These are phyloP conservation scores for Gastrodia elata DNA, from an alignment of 106 monocot genomes.

Conservation along the genomic window DNA sequence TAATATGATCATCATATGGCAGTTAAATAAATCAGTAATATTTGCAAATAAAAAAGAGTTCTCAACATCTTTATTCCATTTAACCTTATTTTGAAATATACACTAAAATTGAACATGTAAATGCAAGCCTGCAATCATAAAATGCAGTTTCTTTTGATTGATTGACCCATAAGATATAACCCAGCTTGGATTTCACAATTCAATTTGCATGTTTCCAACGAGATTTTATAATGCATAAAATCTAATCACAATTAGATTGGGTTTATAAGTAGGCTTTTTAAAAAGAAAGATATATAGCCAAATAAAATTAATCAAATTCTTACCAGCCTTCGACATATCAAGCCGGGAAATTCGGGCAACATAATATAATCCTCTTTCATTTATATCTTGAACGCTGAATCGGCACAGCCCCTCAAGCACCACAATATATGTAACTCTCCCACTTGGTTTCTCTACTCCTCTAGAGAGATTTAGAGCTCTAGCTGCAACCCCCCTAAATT, in stretches of 20 bases:
- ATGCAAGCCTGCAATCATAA: neutral
- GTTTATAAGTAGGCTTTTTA: neutral
- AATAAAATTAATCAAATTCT: conserved; percentile 4
- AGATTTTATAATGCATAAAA: neutral
- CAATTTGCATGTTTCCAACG: too few relatives aligned
- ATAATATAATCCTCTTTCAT: conserved; percentile 70
- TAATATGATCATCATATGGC: neutral
- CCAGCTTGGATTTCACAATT: too few relatives aligned
- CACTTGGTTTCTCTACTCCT: conserved; percentile 98
- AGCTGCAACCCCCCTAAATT: conserved; percentile 86
- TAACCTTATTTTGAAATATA: neutral
- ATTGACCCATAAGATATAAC: too few relatives aligned
- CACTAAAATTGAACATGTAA: neutral
- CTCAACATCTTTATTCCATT: neutral
- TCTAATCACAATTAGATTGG: neutral
- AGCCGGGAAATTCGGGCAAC: conserved; percentile 73
- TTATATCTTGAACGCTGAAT: conserved; percentile 84
- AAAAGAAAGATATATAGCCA: neutral
- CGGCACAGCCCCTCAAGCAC: conserved; percentile 95
- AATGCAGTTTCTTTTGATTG: too few relatives aligned
- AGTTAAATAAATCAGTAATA: neutral
- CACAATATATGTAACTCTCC: conserved; percentile 89
- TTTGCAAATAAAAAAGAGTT: neutral
- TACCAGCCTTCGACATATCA: conserved; percentile 91
- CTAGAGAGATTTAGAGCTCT: conserved; percentile 93